Conservation (phyloP, 192 early-diverging fungal species). For the Dispira simplex region DNA sequence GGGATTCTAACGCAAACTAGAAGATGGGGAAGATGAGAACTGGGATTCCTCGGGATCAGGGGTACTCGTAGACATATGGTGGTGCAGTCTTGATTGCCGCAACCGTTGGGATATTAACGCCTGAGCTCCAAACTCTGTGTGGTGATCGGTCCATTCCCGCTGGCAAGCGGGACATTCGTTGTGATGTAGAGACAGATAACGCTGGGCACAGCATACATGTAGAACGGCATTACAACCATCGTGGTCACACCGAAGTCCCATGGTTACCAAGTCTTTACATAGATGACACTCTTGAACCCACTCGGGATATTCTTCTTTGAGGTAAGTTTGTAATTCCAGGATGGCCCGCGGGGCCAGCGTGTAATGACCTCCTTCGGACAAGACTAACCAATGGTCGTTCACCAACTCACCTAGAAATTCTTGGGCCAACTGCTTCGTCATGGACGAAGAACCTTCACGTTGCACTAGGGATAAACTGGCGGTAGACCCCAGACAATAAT, state of each 20-base stretch:
- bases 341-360: background rate
- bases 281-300: background rate
- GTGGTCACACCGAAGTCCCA: background rate
- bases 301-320: background rate
- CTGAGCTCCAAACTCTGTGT: background rate
- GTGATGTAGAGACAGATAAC: background rate
- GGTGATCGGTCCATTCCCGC: background rate
- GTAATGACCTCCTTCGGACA: background rate
- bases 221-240: background rate
- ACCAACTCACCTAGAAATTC: background rate
- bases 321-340: background rate
- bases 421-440: background rate
- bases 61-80: too few relatives aligned
- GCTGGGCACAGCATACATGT: background rate
- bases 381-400: background rate
- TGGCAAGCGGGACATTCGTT: background rate
- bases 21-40: too few relatives aligned
- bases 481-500: background rate
- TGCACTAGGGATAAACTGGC: background rate
- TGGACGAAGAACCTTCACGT: background rate
- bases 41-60: too few relatives aligned
- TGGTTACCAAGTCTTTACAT: background rate
- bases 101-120: background rate
- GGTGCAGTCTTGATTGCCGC: background rate
- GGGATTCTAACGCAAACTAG: too few relatives aligned